Evolutionary conservation across 371 early-diverging fungal genomes (phyloP), one percentile per base, ranked within the genome.

Genomic region (Lichtheimia hyalospora): DNA sequence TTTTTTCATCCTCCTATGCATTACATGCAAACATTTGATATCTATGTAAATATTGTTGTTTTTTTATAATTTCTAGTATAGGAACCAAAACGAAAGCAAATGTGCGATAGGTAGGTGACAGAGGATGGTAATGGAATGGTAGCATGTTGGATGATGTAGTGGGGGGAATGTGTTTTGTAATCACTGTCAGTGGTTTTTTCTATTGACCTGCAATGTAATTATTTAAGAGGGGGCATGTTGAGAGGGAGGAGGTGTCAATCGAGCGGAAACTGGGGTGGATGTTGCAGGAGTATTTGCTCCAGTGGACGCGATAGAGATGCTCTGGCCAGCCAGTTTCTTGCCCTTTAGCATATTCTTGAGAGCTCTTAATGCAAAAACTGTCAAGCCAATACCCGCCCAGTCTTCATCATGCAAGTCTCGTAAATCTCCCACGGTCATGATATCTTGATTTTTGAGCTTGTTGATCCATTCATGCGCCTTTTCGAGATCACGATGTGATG

Each of bases 351-450:
- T 85, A 64, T 92, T 92, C 71, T 92, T 92, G 53, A 95, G 74
- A 2, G 93, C 91, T 52, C 96, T 84, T 15, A 84, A 71, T 6
- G 95, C 92, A 84, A 94, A 95, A 5, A 96, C 94, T 1, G 95
- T 94, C 58, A 96, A 70, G 7, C 88, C 89, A 52, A 88, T 77
- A 1, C 83, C 84, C 27, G 82, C 77, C 93, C 93, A 92, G 65
- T 92, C 93, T 51, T 89, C 88, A 49, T 90, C 91, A 48, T 86
- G 86, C 46, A 92, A 66, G 53, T 89, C 89, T 14, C 89, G 79
- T 23, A 92, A 69, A 62, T 92, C 92, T 16, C 91, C 93, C 12
- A 91, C 89, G 0, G 91, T 91, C 87, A 91, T 84, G 61, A 92
- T 82, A 67, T 92, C 93, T 71, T 92, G 91, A 40, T 78, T 74